Evolutionary conservation across 108 stramenopile genomes (phyloP).

Genomic region (Poteriospumella lacustris): DNA sequence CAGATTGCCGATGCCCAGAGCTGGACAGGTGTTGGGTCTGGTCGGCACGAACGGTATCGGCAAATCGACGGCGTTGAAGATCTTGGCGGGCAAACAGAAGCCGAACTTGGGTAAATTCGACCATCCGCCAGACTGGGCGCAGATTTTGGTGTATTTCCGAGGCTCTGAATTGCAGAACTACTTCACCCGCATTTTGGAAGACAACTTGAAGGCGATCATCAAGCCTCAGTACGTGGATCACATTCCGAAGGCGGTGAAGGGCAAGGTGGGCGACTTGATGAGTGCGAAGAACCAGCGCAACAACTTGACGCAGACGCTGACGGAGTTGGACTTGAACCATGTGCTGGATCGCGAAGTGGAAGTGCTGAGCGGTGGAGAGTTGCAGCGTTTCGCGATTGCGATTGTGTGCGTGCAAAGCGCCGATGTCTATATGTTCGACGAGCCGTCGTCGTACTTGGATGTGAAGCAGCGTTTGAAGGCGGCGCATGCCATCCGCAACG

Average conservation of each 20-base stretch:
- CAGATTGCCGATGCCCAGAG: slow-evolving; percentile 94
- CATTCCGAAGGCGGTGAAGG: slow-evolving; percentile 83
- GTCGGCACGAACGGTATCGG: slow-evolving; percentile 99
- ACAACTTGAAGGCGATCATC: slow-evolving; percentile 95
- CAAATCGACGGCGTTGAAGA: slow-evolving; percentile 85
- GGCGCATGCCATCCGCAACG: slow-evolving; percentile 84
- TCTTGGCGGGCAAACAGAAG: slow-evolving; percentile 93
- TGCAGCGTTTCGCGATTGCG: slow-evolving; percentile 96
- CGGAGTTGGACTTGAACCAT: slow-evolving; percentile 76
- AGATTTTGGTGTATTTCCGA: slow-evolving; percentile 89
- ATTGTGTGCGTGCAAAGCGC: slow-evolving; percentile 77
- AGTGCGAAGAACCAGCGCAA: slow-evolving; percentile 72
- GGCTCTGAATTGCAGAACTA: slow-evolving; percentile 93
- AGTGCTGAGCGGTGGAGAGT: slow-evolving; percentile 89
- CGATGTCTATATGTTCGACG: slow-evolving; percentile 99
- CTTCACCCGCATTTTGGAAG: slow-evolving; percentile 93
- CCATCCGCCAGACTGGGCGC: slow-evolving; percentile 93
- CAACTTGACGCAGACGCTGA: slow-evolving; percentile 59
- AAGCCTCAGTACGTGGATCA: slow-evolving; percentile 99
- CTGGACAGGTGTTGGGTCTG: slow-evolving; percentile 89
- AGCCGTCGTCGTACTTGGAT: slow-evolving; percentile 95
- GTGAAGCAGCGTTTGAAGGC: slow-evolving; percentile 96
- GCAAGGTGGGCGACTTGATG: slow-evolving; percentile 75
- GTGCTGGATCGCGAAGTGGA: slow-evolving; percentile 84
- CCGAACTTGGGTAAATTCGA: slow-evolving; percentile 87